Evolutionary conservation across 768 basidiomycete species (phyloP), one percentile per base, ranked within the genome.

Genomic region (Butyriboletus loyo): DNA sequence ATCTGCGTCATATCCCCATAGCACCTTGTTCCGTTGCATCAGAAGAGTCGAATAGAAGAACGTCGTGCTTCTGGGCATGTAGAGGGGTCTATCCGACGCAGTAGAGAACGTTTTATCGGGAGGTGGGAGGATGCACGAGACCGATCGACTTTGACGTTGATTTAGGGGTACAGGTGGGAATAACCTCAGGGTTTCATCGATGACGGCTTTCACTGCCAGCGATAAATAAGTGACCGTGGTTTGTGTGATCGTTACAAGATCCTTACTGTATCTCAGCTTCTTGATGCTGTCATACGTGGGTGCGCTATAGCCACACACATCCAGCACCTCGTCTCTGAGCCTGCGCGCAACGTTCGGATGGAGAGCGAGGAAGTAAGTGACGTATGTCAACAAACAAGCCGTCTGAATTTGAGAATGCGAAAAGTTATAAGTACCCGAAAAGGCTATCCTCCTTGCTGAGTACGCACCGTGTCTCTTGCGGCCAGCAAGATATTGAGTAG

Each of bases 111-210:
- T 79, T 30, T 65, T 64, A 53, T 83, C 83, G 15, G 80, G 71
- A 2, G 66, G 71, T 6, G 84, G 85, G 9, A 86, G 71, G 1
- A 77, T 70, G 58, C 79, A 80, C 14, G 80, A 66, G 4, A 68
- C 60, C 1, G 72, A 59, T 39, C 85, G 78, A 36, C 74, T 76
- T 69, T 86, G 83, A 30, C 87, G 78, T 36, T 82, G 72, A 60
- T 89, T 90, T 37, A 88, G 69, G 7, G 89, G 88, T 0, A 92
- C 86, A 7, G 89, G 87, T 4, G 89, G 89, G 70, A 85, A 92
- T 1, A 92, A 71, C 17, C 89, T 77, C 22, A 92, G 74, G 0
- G 84, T 84, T 62, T 92, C 90, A 55, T 91, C 87, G 37, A 92
- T 80, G 34, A 90, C 86, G 11, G 87, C 87, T 53, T 83, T 80